Percentiles rank a stretch among this genome's conserved stretches.
Evolutionary conservation across 2,329 filamentous ascomycete genomes (phyloP).

Genomic region (Xylaria sp.): DNA sequence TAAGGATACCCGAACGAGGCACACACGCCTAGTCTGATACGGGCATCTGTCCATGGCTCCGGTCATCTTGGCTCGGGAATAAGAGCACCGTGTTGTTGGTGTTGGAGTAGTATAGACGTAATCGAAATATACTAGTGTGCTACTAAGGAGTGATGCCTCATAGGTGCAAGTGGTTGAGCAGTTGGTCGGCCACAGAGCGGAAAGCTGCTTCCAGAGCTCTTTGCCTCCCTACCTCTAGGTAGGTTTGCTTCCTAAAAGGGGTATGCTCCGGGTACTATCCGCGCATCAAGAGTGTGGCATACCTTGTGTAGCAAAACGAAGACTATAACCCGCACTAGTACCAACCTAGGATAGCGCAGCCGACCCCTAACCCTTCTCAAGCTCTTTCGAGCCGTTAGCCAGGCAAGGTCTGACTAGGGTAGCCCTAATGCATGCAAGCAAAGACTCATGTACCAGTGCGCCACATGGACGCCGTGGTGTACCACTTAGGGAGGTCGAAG

Average conservation of each 20-base stretch:
- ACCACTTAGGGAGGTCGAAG: background rate
- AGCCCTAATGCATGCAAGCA: constrained; percentile 2
- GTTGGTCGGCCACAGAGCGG: background rate
- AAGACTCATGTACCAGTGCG: background rate
- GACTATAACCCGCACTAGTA: background rate
- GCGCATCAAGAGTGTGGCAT: background rate
- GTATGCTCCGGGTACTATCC: background rate
- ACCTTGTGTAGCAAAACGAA: background rate
- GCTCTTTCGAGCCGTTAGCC: background rate
- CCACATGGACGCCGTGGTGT: background rate
- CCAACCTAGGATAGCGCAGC: constrained; percentile 10
- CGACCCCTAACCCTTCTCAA: constrained; percentile 9
- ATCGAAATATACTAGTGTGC: background rate
- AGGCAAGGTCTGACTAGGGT: background rate
- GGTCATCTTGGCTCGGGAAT: background rate
- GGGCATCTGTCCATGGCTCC: background rate
- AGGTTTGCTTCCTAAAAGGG: background rate
- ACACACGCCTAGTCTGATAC: background rate
- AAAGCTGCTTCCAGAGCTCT: background rate
- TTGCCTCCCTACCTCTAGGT: background rate
- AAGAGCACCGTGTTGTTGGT: background rate
- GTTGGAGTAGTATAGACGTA: background rate
- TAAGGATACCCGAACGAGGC: background rate
- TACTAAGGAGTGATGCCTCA: background rate
- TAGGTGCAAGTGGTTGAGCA: background rate